Percentiles rank a stretch among this genome's conserved stretches.
These are phyloP conservation scores for Hyaloscypha finlandica DNA, from an alignment of 495 filamentous ascomycete genomes.

Conservation along the genomic window DNA sequence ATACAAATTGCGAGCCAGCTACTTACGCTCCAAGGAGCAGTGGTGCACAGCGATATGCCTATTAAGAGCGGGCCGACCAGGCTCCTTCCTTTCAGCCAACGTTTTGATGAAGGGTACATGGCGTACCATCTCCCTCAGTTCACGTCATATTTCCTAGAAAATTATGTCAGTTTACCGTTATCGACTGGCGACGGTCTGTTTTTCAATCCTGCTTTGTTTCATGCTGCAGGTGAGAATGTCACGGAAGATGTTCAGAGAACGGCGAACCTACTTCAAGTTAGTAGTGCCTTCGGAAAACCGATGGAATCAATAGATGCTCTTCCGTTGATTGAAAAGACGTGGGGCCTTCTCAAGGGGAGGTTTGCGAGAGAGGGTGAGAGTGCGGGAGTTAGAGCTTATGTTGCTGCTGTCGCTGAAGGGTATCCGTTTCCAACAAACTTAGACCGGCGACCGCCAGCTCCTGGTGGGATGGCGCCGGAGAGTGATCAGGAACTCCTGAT, in stretches of 20 bases:
- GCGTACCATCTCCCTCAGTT: constrained; percentile 52
- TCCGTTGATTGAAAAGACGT: constrained; percentile 44
- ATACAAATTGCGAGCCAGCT: constrained; percentile 49
- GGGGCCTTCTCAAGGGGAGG: constrained; percentile 39
- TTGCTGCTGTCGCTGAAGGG: constrained; percentile 51
- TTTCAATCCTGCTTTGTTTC: constrained; percentile 59
- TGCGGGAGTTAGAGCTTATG: constrained; percentile 40
- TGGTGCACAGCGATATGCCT: constrained; percentile 60
- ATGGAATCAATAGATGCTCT: constrained; percentile 56
- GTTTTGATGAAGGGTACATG: constrained; percentile 50
- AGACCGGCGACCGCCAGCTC: constrained; percentile 49
- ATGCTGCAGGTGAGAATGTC: constrained; percentile 56
- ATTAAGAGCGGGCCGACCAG: constrained; percentile 52
- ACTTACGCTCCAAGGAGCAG: constrained; percentile 58
- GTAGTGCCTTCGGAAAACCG: constrained; percentile 56
- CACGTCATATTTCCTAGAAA: constrained; percentile 46
- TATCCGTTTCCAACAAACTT: constrained; percentile 61
- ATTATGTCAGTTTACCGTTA: constrained; percentile 50
- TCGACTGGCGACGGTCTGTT: constrained; percentile 53
- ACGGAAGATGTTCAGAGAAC: constrained; percentile 46
- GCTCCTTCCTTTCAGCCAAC: constrained; percentile 56
- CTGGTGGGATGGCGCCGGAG: constrained; percentile 55
- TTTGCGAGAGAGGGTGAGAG: constrained; percentile 38
- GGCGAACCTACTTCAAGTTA: constrained; percentile 57
- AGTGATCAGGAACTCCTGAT: constrained; percentile 53